Conservation (phyloP, 768 basidiomycete genomes). For the Multifurca ochricompacta region DNA sequence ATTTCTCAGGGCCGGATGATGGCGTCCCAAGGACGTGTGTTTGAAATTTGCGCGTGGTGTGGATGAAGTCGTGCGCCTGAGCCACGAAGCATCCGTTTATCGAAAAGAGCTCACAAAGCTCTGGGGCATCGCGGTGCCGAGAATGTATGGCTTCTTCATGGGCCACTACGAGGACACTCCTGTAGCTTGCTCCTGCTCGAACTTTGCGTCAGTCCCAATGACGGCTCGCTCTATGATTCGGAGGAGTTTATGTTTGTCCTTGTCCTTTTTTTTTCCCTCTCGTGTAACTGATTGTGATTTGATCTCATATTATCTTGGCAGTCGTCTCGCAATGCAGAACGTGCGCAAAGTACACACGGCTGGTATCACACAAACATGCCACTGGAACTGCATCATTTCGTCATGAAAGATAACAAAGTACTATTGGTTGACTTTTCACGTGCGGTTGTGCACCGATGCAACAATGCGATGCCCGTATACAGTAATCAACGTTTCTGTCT, state of each 20-base stretch:
- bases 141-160: constrained; percentile 14
- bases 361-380: constrained; percentile 10
- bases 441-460: constrained; percentile 10
- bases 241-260: constrained; percentile 8
- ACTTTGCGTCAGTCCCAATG: background rate
- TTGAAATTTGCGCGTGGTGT: constrained; percentile 11
- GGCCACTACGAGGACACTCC: constrained; percentile 1
- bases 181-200: constrained; percentile 12
- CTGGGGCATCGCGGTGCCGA: constrained; percentile 13
- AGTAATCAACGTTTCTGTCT: constrained; percentile 5
- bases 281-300: background rate
- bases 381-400: constrained; percentile 14
- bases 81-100: constrained; percentile 14
- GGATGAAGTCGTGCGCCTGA: constrained; percentile 13
- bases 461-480: constrained; percentile 10
- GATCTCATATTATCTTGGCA: too few relatives aligned
- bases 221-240: background rate
- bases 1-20: background rate
- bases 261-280: background rate
- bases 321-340: constrained; percentile 10
- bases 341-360: constrained; percentile 10
- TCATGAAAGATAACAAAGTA: constrained; percentile 14
- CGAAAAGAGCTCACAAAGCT: constrained; percentile 7
- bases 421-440: constrained; percentile 14
- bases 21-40: constrained; percentile 8